Evolutionary conservation across 1,139 yeast species (phyloP).

Genomic region (Saccharomyces pastorianus): DNA sequence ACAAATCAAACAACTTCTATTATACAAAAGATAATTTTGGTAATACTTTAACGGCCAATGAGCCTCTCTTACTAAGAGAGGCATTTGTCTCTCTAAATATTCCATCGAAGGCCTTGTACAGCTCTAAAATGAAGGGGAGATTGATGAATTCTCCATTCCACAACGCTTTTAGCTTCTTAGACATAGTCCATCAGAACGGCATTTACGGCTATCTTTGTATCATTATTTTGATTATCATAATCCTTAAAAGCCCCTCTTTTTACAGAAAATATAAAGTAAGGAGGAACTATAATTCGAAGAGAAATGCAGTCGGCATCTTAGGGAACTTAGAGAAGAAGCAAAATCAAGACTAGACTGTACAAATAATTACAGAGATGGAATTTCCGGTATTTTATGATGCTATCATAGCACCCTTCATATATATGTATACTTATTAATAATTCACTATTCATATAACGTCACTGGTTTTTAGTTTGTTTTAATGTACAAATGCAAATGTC

Average conservation of each 20-base stretch:
- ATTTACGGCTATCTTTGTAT: background rate
- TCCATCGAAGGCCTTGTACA: constrained; percentile 10
- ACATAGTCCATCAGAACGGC: background rate
- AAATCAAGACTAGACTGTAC: constrained; percentile 6
- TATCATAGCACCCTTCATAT: background rate
- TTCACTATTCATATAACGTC: background rate
- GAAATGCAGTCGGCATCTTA: constrained; percentile 19
- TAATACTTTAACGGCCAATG: constrained; percentile 17
- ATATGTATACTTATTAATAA: background rate
- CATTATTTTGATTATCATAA: constrained; percentile 15
- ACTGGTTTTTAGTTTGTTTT: background rate
- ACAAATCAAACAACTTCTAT: constrained; percentile 28
- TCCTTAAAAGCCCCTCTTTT: background rate
- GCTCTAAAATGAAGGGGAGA: constrained; percentile 7
- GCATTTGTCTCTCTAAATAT: constrained; percentile 16
- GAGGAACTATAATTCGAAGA: constrained; percentile 18
- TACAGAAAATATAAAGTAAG: constrained; percentile 5
- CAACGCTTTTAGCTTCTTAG: constrained; percentile 9
- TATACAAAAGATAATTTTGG: constrained; percentile 35
- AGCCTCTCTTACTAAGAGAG: constrained; percentile 14
- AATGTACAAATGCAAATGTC: constrained; percentile 1
- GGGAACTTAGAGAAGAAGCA: constrained; percentile 10
- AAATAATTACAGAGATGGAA: background rate
- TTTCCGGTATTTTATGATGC: background rate
- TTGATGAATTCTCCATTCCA: constrained; percentile 43